Evolutionary conservation across 805 yeast species (phyloP).

Genomic region (Ogataea trehalophila): DNA sequence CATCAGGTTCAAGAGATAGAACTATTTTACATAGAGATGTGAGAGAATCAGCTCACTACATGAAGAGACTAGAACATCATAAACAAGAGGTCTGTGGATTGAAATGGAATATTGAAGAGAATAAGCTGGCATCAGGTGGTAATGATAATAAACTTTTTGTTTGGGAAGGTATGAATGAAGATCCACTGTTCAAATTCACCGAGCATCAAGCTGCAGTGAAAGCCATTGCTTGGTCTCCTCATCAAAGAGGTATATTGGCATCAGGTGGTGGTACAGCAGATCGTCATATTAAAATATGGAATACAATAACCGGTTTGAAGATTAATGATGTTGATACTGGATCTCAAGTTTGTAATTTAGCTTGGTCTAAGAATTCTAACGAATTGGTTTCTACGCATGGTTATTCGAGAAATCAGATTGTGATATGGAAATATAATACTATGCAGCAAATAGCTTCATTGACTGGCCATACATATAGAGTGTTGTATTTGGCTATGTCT

Average conservation of each 20-base stretch:
- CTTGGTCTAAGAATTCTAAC: conserved; percentile 89
- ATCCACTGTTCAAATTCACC: conserved; percentile 66
- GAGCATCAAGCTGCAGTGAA: conserved; percentile 95
- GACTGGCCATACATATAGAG: conserved; percentile 92
- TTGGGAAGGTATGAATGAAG: conserved; percentile 74
- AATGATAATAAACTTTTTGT: conserved; percentile 84
- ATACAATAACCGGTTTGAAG: conserved; percentile 71
- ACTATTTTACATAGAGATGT: conserved; percentile 88
- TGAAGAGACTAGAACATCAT: conserved; percentile 64
- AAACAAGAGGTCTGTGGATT: conserved; percentile 96
- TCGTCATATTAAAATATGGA: conserved; percentile 87
- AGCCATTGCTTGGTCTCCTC: conserved; percentile 97
- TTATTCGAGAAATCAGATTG: conserved; percentile 82
- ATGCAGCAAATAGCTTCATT: conserved; percentile 91
- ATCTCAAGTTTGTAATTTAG: conserved; percentile 90
- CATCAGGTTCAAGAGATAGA: conserved; percentile 85
- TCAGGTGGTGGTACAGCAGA: conserved; percentile 98
- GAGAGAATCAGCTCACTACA: conserved; percentile 75
- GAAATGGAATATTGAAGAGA: conserved; percentile 88
- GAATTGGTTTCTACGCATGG: conserved; percentile 96
- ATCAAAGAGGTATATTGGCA: conserved; percentile 88
- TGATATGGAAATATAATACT: conserved; percentile 89
- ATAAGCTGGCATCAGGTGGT: conserved; percentile 92
- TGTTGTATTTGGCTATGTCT: conserved; percentile 79
- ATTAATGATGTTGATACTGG: conserved; percentile 87